phyloP scores from a whole-genome alignment of 2,329 filamentous ascomycete species.

The Lecanosticta acicola region DNA sequence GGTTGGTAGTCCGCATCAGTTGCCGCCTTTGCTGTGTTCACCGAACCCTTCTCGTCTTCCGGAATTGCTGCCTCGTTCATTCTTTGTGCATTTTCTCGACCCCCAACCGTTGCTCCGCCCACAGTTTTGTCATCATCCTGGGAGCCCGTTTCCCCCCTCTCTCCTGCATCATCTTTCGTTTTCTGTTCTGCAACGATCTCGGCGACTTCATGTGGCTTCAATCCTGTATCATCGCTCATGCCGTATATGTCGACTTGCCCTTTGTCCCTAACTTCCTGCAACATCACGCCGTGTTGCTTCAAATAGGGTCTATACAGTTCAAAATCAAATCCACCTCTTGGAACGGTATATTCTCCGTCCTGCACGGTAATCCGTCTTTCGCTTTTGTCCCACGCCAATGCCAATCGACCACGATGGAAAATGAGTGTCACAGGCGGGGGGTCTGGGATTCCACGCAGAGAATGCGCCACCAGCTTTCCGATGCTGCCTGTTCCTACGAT shows the following conservation, averaged over 20 bases:
- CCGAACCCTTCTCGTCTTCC: not conserved
- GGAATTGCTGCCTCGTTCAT: no score
- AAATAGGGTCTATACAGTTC: constrained; percentile 37
- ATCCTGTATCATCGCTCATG: constrained; percentile 16
- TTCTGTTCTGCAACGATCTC: constrained; percentile 18
- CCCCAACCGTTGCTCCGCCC: no score
- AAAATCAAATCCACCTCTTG: constrained; percentile 41
- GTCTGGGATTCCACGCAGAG: constrained; percentile 55
- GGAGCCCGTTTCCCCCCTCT: not conserved
- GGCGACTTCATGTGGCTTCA: constrained; percentile 28
- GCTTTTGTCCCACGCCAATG: constrained; percentile 45
- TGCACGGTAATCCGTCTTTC: constrained; percentile 45
- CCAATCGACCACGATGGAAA: constrained; percentile 53
- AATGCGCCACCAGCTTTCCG: constrained; percentile 71
- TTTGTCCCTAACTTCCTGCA: constrained; percentile 6
- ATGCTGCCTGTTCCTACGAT: constrained; percentile 77
- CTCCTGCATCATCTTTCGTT: constrained; percentile 5
- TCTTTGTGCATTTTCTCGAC: no score
- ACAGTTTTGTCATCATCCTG: not conserved
- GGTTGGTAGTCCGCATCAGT: constrained; percentile 5
- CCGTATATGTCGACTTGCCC: constrained; percentile 20
- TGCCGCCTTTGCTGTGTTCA: no score
- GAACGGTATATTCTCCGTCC: constrained; percentile 36
- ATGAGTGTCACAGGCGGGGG: constrained; percentile 73
- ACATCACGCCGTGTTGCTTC: constrained; percentile 35